Conservation (phyloP, 73 alveolate species). For the Uronychia binucleata region DNA sequence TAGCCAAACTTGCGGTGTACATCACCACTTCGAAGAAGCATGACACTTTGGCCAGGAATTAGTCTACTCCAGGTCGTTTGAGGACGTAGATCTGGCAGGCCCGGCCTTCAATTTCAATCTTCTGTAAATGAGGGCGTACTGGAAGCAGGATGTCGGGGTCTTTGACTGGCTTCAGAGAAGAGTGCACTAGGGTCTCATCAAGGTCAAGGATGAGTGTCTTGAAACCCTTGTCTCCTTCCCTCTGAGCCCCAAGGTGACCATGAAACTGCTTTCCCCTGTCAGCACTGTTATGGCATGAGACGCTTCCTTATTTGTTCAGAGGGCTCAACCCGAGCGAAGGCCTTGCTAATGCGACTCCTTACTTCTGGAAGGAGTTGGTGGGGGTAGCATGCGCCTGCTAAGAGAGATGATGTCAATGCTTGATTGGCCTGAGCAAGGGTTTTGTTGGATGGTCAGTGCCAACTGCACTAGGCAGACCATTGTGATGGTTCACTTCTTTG, state of each 20-base stretch:
- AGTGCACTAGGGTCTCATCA: slow-evolving; percentile 61
- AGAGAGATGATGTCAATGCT: background rate
- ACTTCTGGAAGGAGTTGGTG: background rate
- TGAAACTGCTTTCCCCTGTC: background rate
- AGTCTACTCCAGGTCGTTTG: slow-evolving; percentile 52
- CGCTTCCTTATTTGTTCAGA: background rate
- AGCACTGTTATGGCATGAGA: background rate
- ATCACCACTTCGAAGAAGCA: slow-evolving; percentile 44
- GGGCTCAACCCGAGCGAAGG: background rate
- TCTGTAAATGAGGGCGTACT: slow-evolving; percentile 14
- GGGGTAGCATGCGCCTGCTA: background rate
- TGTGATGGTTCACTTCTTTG: no score
- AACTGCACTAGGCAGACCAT: no score
- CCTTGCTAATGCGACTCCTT: background rate
- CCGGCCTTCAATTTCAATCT: slow-evolving; percentile 39
- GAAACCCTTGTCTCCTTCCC: slow-evolving; percentile 7
- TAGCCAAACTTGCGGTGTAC: slow-evolving; percentile 40
- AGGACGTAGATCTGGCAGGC: slow-evolving; percentile 36
- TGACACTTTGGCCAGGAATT: slow-evolving; percentile 27
- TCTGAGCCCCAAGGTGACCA: slow-evolving; percentile 33
- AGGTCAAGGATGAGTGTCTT: slow-evolving; percentile 54
- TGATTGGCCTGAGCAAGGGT: no score
- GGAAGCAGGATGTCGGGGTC: slow-evolving; percentile 46
- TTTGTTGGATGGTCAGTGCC: no score
- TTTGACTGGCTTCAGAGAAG: slow-evolving; percentile 53